Evolutionary conservation across 2,329 filamentous ascomycete genomes (phyloP).

Genomic region (Penicillium concentricum): DNA sequence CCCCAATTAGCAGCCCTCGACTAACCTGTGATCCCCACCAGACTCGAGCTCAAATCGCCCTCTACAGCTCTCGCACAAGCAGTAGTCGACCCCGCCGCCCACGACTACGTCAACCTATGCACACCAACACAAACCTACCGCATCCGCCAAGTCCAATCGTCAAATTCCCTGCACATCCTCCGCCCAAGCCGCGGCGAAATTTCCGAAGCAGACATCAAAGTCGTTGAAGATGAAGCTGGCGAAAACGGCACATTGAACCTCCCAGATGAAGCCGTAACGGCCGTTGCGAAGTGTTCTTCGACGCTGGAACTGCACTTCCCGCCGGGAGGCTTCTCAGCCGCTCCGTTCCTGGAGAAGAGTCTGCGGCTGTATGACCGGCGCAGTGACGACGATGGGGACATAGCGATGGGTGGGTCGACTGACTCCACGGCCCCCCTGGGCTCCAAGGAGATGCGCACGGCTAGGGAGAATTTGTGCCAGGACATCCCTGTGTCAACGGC

Average conservation of each 20-base stretch:
- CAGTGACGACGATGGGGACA: slow-evolving; percentile 19
- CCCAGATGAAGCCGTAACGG: slow-evolving; percentile 35
- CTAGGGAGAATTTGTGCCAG: slow-evolving; percentile 44
- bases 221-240: slow-evolving; percentile 23
- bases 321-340: slow-evolving; percentile 31
- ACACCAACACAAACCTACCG: slow-evolving; percentile 58
- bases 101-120: slow-evolving; percentile 57
- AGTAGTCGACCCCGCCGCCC: slow-evolving; percentile 23
- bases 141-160: slow-evolving; percentile 64
- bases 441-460: slow-evolving; percentile 25
- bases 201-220: slow-evolving; percentile 28
- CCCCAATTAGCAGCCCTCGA: background rate
- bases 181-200: slow-evolving; percentile 41
- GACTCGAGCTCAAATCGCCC: slow-evolving; percentile 47
- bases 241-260: slow-evolving; percentile 25
- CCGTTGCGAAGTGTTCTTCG: slow-evolving; percentile 47
- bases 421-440: slow-evolving; percentile 27
- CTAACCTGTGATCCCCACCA: slow-evolving; percentile 24
- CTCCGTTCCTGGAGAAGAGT: slow-evolving; percentile 30
- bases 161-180: slow-evolving; percentile 61
- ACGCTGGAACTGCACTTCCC: slow-evolving; percentile 46
- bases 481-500: slow-evolving; percentile 54
- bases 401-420: slow-evolving; percentile 18
- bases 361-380: slow-evolving; percentile 32
- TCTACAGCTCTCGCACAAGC: slow-evolving; percentile 30